These are phyloP conservation scores for Blastobotrys arbuscula DNA, from an alignment of 1,139 yeast genomes.

Conservation along the genomic window DNA sequence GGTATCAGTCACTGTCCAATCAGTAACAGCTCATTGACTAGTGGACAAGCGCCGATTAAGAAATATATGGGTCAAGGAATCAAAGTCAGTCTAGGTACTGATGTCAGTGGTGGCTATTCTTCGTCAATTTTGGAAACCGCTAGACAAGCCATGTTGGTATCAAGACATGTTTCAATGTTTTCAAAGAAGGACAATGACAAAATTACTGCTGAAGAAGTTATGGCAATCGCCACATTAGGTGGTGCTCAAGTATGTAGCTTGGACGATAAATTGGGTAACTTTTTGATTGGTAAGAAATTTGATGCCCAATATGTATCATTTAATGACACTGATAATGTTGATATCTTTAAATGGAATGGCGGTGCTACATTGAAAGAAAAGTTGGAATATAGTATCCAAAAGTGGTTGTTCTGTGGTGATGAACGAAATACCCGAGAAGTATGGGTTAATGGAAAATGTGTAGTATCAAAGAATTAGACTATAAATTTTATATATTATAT, in stretches of 20 bases:
- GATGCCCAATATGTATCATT: slow-evolving; percentile 80
- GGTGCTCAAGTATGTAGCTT: slow-evolving; percentile 78
- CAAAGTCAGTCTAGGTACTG: slow-evolving; percentile 85
- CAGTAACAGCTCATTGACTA: slow-evolving; percentile 79
- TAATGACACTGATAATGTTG: slow-evolving; percentile 46
- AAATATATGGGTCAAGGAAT: slow-evolving; percentile 60
- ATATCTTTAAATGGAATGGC: slow-evolving; percentile 45
- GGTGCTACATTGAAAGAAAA: slow-evolving; percentile 28
- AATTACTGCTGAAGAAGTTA: slow-evolving; percentile 61
- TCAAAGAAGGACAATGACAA: slow-evolving; percentile 41
- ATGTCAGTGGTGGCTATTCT: slow-evolving; percentile 87
- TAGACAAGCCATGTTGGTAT: slow-evolving; percentile 73
- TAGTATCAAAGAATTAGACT: not conserved
- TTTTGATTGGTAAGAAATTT: slow-evolving; percentile 69
- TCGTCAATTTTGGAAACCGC: slow-evolving; percentile 72
- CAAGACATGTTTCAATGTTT: slow-evolving; percentile 76
- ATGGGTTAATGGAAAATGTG: slow-evolving; percentile 68
- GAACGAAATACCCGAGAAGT: slow-evolving; percentile 79
- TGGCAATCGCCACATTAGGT: slow-evolving; percentile 81
- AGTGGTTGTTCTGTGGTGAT: slow-evolving; percentile 95
- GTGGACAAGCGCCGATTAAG: slow-evolving; percentile 86
- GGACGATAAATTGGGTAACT: slow-evolving; percentile 57
- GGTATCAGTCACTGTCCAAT: slow-evolving; percentile 94
- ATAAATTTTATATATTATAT: not conserved
- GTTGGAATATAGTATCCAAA: slow-evolving; percentile 50